These are phyloP conservation scores for Rhizophora mangle DNA, from an alignment of 345 rosid genomes.

Conservation along the genomic window DNA sequence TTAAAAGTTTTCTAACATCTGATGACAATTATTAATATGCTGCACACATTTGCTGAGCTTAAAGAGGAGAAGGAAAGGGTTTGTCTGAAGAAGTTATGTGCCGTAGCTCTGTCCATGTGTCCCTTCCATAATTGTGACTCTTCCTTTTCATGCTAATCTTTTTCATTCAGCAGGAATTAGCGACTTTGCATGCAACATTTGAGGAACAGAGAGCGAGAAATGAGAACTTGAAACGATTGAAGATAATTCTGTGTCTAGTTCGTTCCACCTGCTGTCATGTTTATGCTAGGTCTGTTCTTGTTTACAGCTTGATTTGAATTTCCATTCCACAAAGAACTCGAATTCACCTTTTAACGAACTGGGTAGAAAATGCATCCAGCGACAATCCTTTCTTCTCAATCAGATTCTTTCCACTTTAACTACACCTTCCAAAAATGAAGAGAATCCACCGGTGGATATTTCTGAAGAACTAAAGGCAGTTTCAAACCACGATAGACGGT, in stretches of 20 bases:
- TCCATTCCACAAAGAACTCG: slow-evolving; percentile 18
- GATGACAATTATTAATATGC: too few relatives aligned
- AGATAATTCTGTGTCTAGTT: slow-evolving; percentile 36
- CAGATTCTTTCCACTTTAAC: slow-evolving; percentile 6
- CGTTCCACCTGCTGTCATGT: too few relatives aligned
- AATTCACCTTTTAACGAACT: slow-evolving; percentile 12
- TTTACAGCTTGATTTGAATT: slow-evolving; percentile 54
- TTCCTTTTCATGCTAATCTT: background rate
- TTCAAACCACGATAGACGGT: slow-evolving; percentile 21
- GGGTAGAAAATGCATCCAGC: background rate
- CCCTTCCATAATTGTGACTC: background rate
- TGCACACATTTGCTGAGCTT: too few relatives aligned
- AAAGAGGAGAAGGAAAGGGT: slow-evolving; percentile 51
- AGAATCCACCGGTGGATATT: slow-evolving; percentile 16
- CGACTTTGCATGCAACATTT: slow-evolving; percentile 44
- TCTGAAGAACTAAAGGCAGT: slow-evolving; percentile 19
- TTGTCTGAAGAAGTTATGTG: slow-evolving; percentile 45
- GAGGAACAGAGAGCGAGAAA: slow-evolving; percentile 47
- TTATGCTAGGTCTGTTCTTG: background rate
- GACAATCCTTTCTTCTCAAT: slow-evolving; percentile 18
- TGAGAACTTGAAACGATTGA: slow-evolving; percentile 65
- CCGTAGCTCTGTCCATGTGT: background rate
- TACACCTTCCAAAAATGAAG: background rate
- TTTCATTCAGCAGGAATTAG: slow-evolving; percentile 52
- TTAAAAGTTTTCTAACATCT: too few relatives aligned